Percentiles rank a stretch among this genome's conserved stretches.
Conservation (phyloP, 2,329 filamentous ascomycete species). For the Coniochaeta sp. region DNA sequence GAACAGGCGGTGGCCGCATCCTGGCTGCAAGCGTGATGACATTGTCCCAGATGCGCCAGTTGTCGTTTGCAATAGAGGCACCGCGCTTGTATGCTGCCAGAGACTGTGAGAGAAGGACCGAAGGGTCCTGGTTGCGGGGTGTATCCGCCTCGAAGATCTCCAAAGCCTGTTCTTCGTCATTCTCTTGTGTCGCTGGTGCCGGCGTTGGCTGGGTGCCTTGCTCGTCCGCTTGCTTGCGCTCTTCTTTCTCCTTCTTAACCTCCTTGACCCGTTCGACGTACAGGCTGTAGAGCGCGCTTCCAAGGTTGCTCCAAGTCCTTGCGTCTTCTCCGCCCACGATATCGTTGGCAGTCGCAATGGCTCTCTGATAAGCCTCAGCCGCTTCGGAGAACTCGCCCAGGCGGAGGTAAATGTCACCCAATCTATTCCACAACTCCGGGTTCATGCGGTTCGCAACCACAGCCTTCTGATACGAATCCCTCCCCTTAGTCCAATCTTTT, state of each 20-base stretch:
- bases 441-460: slow-evolving; percentile 75
- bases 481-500: slow-evolving; percentile 61
- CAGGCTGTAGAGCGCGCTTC: slow-evolving; percentile 69
- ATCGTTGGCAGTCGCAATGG: slow-evolving; percentile 57
- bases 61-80: slow-evolving; percentile 73
- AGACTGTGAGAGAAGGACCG: slow-evolving; percentile 63
- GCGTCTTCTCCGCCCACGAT: slow-evolving; percentile 78
- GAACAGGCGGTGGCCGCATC: slow-evolving; percentile 65
- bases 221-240: slow-evolving; percentile 11
- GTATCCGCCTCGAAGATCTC: slow-evolving; percentile 9
- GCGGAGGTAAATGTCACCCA: slow-evolving; percentile 82
- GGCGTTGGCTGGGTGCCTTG: slow-evolving; percentile 22
- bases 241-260: slow-evolving; percentile 19
- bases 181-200: slow-evolving; percentile 14
- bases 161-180: slow-evolving; percentile 19
- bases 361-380: slow-evolving; percentile 73
- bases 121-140: slow-evolving; percentile 35
- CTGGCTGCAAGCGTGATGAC: slow-evolving; percentile 81
- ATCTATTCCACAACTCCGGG: slow-evolving; percentile 77
- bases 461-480: slow-evolving; percentile 71
- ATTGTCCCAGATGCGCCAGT: slow-evolving; percentile 95
- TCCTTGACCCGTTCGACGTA: slow-evolving; percentile 47
- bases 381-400: slow-evolving; percentile 71
- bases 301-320: slow-evolving; percentile 91
- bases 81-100: slow-evolving; percentile 83